A percentile compares a stretch with the other conserved stretches of the same genome.
These are phyloP conservation scores for Beauveria scarabaeidicola DNA, from an alignment of 2,329 filamentous ascomycete genomes.

Conservation along the genomic window DNA sequence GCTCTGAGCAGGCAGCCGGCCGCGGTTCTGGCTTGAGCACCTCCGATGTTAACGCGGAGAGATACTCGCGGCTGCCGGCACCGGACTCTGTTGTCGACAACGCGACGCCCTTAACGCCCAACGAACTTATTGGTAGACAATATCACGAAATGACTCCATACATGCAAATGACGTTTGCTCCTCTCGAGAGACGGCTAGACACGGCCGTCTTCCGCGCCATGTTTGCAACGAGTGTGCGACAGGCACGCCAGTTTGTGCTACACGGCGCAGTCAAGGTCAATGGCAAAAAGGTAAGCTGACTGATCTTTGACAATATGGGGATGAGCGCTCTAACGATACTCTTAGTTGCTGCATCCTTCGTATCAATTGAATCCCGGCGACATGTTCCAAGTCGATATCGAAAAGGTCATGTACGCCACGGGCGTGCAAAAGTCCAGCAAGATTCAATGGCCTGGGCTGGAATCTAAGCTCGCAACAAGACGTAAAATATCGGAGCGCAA, in stretches of 20 bases:
- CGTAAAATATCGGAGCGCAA: conserved; percentile 20
- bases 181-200: conserved; percentile 82
- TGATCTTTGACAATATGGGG: no score
- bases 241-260: conserved; percentile 88
- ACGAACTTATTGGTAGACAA: conserved; percentile 25
- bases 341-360: conserved; percentile 79
- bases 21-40: conserved; percentile 62
- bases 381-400: conserved; percentile 91
- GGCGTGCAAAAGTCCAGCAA: conserved; percentile 56
- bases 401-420: conserved; percentile 81
- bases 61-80: conserved; percentile 24
- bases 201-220: conserved; percentile 89
- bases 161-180: conserved; percentile 93
- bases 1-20: conserved; percentile 73
- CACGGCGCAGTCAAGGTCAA: conserved; percentile 94
- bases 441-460: conserved; percentile 17
- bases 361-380: conserved; percentile 96
- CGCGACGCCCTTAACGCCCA: conserved; percentile 24
- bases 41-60: conserved; percentile 23
- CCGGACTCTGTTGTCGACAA: conserved; percentile 14
- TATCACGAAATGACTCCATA: conserved; percentile 60
- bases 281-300: conserved; percentile 72
- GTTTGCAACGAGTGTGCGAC: conserved; percentile 87
- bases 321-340: neutral
- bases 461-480: conserved; percentile 19